A percentile compares a stretch with the other conserved stretches of the same genome.
phyloP scores from a whole-genome alignment of 768 basidiomycete genomes.

The Russula dissimulans region DNA sequence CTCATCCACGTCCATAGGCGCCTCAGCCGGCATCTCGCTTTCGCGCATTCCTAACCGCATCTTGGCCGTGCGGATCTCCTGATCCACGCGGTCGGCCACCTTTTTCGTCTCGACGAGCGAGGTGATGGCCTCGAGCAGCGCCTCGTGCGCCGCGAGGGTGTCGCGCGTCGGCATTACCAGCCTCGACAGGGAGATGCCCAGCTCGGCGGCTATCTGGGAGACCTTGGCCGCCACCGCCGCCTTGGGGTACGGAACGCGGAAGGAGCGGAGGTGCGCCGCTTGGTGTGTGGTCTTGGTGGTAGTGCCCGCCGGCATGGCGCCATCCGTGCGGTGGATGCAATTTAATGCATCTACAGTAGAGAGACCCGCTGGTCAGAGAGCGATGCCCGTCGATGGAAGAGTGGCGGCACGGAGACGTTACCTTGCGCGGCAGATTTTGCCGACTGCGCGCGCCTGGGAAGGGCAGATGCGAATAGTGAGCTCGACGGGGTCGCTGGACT shows the following conservation, averaged over 20 bases:
- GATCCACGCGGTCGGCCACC: constrained; percentile 74
- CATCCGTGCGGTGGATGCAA: constrained; percentile 66
- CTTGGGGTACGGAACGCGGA: constrained; percentile 77
- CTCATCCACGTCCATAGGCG: constrained; percentile 29
- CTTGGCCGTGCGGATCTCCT: constrained; percentile 69
- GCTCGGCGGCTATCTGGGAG: constrained; percentile 63
- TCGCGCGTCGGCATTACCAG: constrained; percentile 92
- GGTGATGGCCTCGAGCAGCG: constrained; percentile 59
- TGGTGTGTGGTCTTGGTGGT: constrained; percentile 69
- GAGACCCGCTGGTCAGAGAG: constrained; percentile 15
- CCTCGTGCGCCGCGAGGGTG: constrained; percentile 66
- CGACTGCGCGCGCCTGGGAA: constrained; percentile 30
- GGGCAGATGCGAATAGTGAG: constrained; percentile 14
- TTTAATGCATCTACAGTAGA: constrained; percentile 47
- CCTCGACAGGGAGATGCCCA: constrained; percentile 60
- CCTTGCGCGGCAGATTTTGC: constrained; percentile 54
- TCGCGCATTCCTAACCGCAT: constrained; percentile 47
- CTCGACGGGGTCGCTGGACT: constrained; percentile 41
- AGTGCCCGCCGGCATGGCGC: constrained; percentile 37
- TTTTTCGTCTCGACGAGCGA: constrained; percentile 85
- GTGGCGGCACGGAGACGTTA: constrained; percentile 22
- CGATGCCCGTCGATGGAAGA: background rate
- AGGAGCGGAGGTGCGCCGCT: constrained; percentile 77
- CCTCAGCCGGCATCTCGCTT: constrained; percentile 32
- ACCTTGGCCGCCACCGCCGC: constrained; percentile 66